A percentile compares a stretch with the other conserved stretches of the same genome.
Conservation (phyloP, 1,284 basidiomycete genomes). For the Tilletia indica region DNA sequence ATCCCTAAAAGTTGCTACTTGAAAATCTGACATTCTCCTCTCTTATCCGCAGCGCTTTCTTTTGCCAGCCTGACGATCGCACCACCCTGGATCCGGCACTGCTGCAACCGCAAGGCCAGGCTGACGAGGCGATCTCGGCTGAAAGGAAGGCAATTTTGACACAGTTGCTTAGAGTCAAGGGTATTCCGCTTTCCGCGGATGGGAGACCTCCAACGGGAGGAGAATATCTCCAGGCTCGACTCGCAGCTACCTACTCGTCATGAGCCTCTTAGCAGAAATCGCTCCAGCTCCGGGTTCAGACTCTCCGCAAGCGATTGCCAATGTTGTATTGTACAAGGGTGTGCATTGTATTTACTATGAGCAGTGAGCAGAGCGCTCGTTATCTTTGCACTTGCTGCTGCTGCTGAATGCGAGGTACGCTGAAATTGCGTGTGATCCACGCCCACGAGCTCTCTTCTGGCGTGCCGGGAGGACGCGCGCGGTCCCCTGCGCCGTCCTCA, state of each 20-base stretch:
- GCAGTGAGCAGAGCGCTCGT: too few species aligned
- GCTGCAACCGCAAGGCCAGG: neutral
- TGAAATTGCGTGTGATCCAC: slow-evolving; percentile 11
- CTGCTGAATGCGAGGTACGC: neutral
- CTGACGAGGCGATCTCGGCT: neutral
- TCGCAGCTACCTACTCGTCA: neutral
- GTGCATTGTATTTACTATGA: too few species aligned
- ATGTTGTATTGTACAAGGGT: too few species aligned
- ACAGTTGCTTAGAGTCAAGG: neutral
- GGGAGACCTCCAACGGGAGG: neutral
- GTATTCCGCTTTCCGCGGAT: neutral
- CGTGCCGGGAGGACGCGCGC: too few species aligned
- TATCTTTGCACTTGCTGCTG: too few species aligned
- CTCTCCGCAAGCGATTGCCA: too few species aligned
- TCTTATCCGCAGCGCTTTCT: slow-evolving; percentile 31
- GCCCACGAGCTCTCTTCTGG: slow-evolving; percentile 15
- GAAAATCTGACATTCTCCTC: neutral
- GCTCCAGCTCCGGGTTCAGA: too few species aligned
- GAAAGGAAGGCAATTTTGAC: neutral
- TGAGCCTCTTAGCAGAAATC: too few species aligned
- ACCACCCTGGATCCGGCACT: slow-evolving; percentile 29
- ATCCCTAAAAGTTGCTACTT: too few species aligned
- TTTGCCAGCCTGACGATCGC: slow-evolving; percentile 43
- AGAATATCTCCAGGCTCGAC: slow-evolving; percentile 12
- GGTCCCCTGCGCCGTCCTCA: neutral